Conservation (phyloP, 2,329 filamentous ascomycete genomes). For the Kalmusia sp. region DNA sequence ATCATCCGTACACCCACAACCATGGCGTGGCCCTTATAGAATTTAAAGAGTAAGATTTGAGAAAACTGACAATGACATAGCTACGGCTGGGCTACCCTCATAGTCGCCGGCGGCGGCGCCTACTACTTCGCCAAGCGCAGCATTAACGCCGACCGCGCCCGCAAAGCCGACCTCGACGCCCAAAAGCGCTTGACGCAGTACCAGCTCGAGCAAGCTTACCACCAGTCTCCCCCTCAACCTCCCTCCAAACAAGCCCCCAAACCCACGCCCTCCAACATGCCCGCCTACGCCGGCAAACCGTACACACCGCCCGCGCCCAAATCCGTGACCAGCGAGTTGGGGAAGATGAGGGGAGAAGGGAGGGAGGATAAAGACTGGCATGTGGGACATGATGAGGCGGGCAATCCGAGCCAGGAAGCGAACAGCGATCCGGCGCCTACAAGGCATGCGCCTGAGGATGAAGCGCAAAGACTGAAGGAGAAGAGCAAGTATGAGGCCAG, state of each 20-base stretch:
- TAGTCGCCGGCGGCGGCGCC: conserved; percentile 82
- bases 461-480: conserved; percentile 70
- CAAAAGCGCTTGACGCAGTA: conserved; percentile 38
- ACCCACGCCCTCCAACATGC: conserved; percentile 13
- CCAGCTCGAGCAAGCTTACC: conserved; percentile 37
- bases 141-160: conserved; percentile 89
- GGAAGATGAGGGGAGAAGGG: conserved; percentile 15
- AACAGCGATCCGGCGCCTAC: conserved; percentile 84
- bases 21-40: no score
- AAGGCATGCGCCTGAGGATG: conserved; percentile 76
- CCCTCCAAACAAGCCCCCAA: conserved; percentile 20
- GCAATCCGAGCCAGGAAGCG: conserved; percentile 74
- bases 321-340: conserved; percentile 15
- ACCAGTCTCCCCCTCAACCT: conserved; percentile 13
- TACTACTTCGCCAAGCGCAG: conserved; percentile 96
- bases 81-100: conserved; percentile 91
- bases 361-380: conserved; percentile 18
- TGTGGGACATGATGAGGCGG: conserved; percentile 19
- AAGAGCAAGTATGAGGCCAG: conserved; percentile 91
- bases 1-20: no score
- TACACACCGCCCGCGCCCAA: conserved; percentile 17
- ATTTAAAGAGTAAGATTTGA: no score
- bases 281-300: conserved; percentile 2
- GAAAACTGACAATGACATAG: conserved; percentile 56
- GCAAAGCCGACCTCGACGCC: conserved; percentile 64